Base-by-base conservation (phyloP, 1,284 basidiomycete species). In the Naganishia sp. region DNA sequence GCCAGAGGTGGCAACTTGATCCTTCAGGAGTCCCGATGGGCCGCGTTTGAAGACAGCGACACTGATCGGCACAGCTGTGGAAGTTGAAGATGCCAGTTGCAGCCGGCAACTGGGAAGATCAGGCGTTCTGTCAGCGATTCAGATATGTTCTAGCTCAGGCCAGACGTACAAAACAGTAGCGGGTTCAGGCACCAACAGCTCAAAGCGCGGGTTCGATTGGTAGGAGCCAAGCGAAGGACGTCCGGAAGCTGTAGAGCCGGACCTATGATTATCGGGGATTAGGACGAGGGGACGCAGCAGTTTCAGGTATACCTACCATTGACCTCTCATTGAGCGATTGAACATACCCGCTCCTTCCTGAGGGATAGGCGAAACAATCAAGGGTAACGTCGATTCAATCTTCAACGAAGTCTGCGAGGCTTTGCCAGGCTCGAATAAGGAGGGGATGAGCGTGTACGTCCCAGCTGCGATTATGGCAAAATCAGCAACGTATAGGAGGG, bases 301-400 rank as follows among this genome's bases (percentile, higher is more conserved):
- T 28, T 28, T 28, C 28, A 28, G 5, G n/a, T n/a, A 28, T 5
- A 28, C 28, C 28, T 28, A 28, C 28, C 28, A 28, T 28, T 28
- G 28, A 28, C 28, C 28, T 28, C 28, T 28, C 2, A 28, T 5
- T 18, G 28, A 58, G 50, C 42, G 88, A 39, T 80, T 81, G 74
- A 88, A 95, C 92, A 96, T 92, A 0, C 94, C 94, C 0, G 92
- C 91, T 0, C 92, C 93, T 78, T 97, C 94, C 64, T 87, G 86
- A 0, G 83, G 79, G 7, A 85, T 78, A 0, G 75, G 67, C 9
- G 72, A 63, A 6, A 84, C 25, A 2, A 70, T 66, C 10, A 83
- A 50, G 0, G 84, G 83, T 23, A 80, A 73, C 0, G 86, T 83
- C 53, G 87, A 86, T 61, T 90, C 86, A 3, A 90, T 77, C 23